Base-by-base conservation (phyloP, 768 basidiomycete genomes). In the Epithele typhae region DNA sequence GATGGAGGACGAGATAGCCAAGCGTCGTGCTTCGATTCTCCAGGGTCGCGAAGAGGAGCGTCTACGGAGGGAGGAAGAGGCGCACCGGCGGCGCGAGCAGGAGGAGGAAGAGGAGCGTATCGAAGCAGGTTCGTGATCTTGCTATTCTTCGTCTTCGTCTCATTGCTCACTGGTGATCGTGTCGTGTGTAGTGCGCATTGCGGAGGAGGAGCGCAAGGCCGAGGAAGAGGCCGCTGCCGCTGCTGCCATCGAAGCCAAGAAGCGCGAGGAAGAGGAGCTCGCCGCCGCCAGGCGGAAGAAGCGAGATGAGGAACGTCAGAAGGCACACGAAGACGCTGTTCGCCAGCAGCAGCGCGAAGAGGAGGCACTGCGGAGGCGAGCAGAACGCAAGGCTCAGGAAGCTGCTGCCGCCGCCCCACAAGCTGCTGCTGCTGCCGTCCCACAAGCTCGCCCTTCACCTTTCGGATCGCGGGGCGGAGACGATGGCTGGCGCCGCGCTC, bases 1-100 rank as follows among this genome's bases (percentile, higher is more conserved):
- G 75, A 81, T 92, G 44, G 82, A 81, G 49, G 83, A 88, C 60
- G 92, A 94, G 71, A 94, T 92, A 74, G 75, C 76, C 38, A 85
- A 83, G 73, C 73, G 84, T 54, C 72, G 72, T 49, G 73, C 73
- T 50, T 67, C 68, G 12, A 66, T 89, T 35, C 48, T 84, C 23
- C 78, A 81, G 53, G 69, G 72, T 48, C 68, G 81, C 53, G 82
- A 78, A 58, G 84, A 80, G 61, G 75, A 86, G 65, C 67, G 69
- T 21, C 55, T 59, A 35, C 55, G 54, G 25, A 49, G 36, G 27
- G 80, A 77, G 55, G 67, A 64, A 30, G 74, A 75, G 54, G 72
- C 68, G 42, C 52, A 55, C 12, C 37, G 46, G 33, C 53, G 49
- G n/a, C 61, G 57, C 43, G 64, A 68, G 52, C 39, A 60, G 52